Percentiles rank a stretch among this genome's conserved stretches.
Evolutionary conservation across 2,329 filamentous ascomycete species (phyloP).

Genomic region (Pseudopyricularia cyperi): DNA sequence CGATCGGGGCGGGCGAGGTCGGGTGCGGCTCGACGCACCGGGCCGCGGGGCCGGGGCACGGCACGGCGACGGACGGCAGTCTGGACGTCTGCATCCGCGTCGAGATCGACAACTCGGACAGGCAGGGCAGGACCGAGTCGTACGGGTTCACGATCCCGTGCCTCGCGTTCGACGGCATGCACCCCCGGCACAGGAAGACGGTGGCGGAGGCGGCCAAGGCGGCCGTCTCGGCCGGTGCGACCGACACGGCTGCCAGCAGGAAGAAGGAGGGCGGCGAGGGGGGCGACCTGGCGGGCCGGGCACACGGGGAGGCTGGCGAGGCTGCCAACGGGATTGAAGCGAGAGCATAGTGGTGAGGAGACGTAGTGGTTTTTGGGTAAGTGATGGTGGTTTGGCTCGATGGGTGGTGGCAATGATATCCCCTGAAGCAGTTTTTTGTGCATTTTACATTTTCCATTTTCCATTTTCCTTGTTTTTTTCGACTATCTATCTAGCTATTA

Average conservation of each 20-base stretch:
- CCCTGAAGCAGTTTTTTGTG: neutral
- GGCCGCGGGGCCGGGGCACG: slow-evolving; percentile 48
- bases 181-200: slow-evolving; percentile 5
- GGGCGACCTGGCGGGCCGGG: neutral
- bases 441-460: neutral
- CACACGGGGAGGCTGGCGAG: neutral
- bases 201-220: neutral
- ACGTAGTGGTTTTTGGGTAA: neutral
- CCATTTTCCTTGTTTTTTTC: neutral
- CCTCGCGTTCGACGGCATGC: slow-evolving; percentile 25
- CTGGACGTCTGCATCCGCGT: slow-evolving; percentile 79
- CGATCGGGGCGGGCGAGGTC: slow-evolving; percentile 66
- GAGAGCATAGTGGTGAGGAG: neutral
- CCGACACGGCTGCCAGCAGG: neutral
- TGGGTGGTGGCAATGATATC: neutral
- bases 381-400: neutral
- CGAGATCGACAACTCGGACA: slow-evolving; percentile 75
- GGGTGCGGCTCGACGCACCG: slow-evolving; percentile 66
- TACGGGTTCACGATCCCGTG: slow-evolving; percentile 82
- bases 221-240: neutral
- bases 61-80: slow-evolving; percentile 42
- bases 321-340: neutral
- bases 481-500: too few species aligned
- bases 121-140: slow-evolving; percentile 62
- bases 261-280: neutral